These are phyloP conservation scores for Penicillium simplicissimum DNA, from an alignment of 495 filamentous ascomycete species.

Conservation along the genomic window DNA sequence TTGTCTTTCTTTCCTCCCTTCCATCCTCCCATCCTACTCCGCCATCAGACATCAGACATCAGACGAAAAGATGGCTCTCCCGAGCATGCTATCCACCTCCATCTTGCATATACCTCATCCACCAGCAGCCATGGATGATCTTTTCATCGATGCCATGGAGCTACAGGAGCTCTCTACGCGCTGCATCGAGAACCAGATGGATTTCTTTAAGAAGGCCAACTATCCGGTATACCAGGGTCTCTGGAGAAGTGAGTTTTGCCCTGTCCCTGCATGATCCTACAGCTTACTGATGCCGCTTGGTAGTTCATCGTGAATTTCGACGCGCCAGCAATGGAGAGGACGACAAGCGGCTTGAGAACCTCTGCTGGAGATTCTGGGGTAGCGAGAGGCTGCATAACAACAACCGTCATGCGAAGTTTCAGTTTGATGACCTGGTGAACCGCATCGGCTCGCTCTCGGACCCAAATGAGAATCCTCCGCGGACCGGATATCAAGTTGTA, in stretches of 20 bases:
- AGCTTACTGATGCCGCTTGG: neutral
- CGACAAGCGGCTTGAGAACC: constrained; percentile 50
- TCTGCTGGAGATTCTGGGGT: constrained; percentile 57
- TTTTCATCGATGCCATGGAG: too few relatives aligned
- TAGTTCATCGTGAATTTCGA: constrained; percentile 45
- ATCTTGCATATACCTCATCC: too few relatives aligned
- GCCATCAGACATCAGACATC: too few relatives aligned
- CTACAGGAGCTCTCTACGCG: too few relatives aligned
- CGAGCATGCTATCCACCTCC: too few relatives aligned
- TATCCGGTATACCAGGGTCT: too few relatives aligned
- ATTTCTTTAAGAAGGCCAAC: too few relatives aligned
- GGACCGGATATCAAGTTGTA: neutral
- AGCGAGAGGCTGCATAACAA: constrained; percentile 30
- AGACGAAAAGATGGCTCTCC: too few relatives aligned
- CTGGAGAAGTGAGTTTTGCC: neutral
- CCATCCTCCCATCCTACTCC: too few relatives aligned
- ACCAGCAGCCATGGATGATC: too few relatives aligned
- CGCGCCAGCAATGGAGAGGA: constrained; percentile 33
- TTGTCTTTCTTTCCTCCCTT: neutral
- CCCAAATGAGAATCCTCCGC: neutral
- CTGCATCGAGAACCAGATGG: too few relatives aligned
- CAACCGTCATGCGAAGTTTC: constrained; percentile 30
- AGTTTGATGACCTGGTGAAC: constrained; percentile 41
- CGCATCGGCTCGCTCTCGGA: constrained; percentile 33
- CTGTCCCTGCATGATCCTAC: neutral